Evolutionary conservation across 2,329 filamentous ascomycete species (phyloP), one percentile per base, ranked within the genome.

Genomic region (Colletotrichum gigasporum): DNA sequence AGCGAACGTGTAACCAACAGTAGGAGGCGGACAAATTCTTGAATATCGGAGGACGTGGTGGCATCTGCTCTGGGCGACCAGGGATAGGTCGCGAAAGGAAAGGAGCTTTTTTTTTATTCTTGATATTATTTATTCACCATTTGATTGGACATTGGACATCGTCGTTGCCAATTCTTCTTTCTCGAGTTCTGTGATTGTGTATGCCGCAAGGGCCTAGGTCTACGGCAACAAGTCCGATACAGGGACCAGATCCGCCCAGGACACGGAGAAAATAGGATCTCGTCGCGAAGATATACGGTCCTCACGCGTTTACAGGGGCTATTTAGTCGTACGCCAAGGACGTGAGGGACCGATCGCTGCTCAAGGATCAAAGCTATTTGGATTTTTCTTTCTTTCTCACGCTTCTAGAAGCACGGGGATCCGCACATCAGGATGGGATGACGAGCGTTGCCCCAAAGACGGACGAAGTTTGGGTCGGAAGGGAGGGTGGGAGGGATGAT

Each of bases 381-480:
- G n/a, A n/a, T n/a, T n/a, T n/a, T n/a, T n/a, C n/a, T n/a, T n/a
- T n/a, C n/a, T n/a, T n/a, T n/a, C 47, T 47, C 10, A 30, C n/a
- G 20, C 55, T 63, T 63, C 55, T 60, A 53, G 45, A 60, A 60
- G 47, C 47, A 60, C 16, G n/a, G 55, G n/a, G 39, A 20, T 32
- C 45, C 39, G 39, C 9, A 24, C 41, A 37, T 48, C 16, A 34
- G 45, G 55, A 41, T 60, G 61, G 61, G 55, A 63, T 47, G 53
- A 56, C 53, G 53, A 47, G 28, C 26, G 37, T 34, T 22, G 34
- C n/a, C 42, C 39, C 55, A 59, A 39, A 37, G 47, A n/a, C 34
- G 16, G 32, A 32, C 20, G 11, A 26, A 53, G 18, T 58, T 12
- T 63, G 55, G 60, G 28, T 47, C 47, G 39, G 24, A 26, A 22